phyloP scores from a whole-genome alignment of 2,329 filamentous ascomycete genomes.

The Colletotrichum coccodes region DNA sequence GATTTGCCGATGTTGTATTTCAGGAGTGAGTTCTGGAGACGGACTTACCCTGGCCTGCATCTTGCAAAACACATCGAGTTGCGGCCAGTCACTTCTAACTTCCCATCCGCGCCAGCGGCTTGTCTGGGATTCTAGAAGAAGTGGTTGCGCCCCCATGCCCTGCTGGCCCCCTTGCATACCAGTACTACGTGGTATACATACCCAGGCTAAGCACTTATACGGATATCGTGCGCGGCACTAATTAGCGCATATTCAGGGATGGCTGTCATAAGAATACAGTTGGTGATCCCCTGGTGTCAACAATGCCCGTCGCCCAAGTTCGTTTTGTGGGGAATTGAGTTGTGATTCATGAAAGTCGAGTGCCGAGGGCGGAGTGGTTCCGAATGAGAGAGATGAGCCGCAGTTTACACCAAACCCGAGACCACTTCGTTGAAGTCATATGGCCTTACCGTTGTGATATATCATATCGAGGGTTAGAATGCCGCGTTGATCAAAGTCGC shows the following conservation, averaged over 20 bases:
- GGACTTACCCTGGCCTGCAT: background rate
- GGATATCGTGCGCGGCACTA: slow-evolving; percentile 6
- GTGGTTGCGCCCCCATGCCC: background rate
- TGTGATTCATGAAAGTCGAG: background rate
- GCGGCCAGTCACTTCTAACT: background rate
- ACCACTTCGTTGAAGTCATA: background rate
- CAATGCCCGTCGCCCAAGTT: background rate
- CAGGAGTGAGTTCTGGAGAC: slow-evolving; percentile 16
- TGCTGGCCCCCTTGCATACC: background rate
- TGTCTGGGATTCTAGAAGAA: background rate
- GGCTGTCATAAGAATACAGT: background rate
- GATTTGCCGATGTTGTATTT: slow-evolving; percentile 14
- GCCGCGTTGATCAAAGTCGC: background rate
- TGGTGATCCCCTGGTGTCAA: background rate
- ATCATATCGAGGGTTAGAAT: slow-evolving; percentile 11
- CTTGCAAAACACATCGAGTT: slow-evolving; percentile 15
- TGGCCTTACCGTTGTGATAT: background rate
- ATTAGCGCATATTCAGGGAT: slow-evolving; percentile 28
- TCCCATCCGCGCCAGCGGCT: background rate
- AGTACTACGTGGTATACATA: background rate
- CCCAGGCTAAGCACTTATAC: background rate
- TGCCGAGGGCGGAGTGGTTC: background rate
- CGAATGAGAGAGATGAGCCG: slow-evolving; percentile 1
- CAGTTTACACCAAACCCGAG: background rate
- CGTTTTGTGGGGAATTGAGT: background rate